These are phyloP conservation scores for Ligustrum vulgare DNA, from an alignment of 257 asterid genomes.

Conservation along the genomic window DNA sequence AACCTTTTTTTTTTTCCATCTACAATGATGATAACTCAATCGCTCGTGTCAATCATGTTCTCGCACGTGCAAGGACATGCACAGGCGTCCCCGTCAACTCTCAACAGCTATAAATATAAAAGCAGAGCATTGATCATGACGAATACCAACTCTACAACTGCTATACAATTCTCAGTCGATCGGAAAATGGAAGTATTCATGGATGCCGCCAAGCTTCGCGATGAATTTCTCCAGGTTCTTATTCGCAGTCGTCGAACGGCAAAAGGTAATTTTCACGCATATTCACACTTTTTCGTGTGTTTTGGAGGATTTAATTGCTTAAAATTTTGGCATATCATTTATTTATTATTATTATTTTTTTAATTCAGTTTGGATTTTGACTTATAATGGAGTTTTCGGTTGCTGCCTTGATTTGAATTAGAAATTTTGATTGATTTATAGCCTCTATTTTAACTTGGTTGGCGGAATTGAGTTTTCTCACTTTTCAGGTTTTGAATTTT, in stretches of 20 bases:
- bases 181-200: conserved; percentile 35
- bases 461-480: background rate
- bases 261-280: conserved; percentile 40
- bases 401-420: conserved; percentile 13
- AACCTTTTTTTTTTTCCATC: background rate
- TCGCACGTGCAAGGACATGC: conserved; percentile 34
- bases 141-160: conserved; percentile 18
- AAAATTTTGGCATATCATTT: no score
- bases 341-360: no score
- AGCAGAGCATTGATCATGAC: background rate
- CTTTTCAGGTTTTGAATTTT: background rate
- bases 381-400: background rate
- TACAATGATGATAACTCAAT: conserved; percentile 2
- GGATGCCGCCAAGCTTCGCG: conserved; percentile 48
- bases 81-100: background rate
- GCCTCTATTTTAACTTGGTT: no score
- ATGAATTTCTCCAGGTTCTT: conserved; percentile 62
- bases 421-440: background rate
- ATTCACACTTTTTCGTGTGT: conserved; percentile 9
- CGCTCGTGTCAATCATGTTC: conserved; percentile 29
- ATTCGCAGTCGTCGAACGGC: conserved; percentile 63
- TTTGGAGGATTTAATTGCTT: no score
- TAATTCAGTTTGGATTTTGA: conserved; percentile 3
- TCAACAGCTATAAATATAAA: conserved; percentile 20
- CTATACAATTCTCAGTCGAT: conserved; percentile 23